phyloP scores from a whole-genome alignment of 148 eudicot species.

The Rheum nobile region DNA sequence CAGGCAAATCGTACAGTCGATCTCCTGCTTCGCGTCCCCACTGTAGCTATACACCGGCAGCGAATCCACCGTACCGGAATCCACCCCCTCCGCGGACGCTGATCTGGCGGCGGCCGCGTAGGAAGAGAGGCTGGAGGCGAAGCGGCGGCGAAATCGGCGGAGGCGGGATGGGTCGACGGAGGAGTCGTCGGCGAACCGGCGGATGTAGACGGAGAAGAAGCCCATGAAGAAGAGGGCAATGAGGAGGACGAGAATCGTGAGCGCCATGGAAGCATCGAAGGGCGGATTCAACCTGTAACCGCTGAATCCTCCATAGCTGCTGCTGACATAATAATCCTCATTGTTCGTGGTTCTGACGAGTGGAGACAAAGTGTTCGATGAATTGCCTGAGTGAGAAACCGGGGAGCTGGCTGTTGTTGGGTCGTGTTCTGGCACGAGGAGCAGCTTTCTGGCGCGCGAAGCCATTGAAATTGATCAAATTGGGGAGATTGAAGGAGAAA shows the following conservation, averaged over 20 bases:
- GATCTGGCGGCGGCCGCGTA: neutral
- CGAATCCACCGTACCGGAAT: constrained; percentile 21
- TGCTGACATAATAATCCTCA: neutral
- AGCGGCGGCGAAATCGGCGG: neutral
- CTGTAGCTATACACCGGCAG: constrained; percentile 38
- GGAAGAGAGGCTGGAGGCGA: neutral
- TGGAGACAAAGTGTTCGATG: constrained; percentile 3
- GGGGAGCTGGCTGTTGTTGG: neutral
- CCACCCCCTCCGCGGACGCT: constrained; percentile 17
- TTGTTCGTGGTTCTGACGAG: neutral
- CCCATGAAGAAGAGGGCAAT: constrained; percentile 60
- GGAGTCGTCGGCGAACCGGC: constrained; percentile 33
- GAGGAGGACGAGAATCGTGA: constrained; percentile 43
- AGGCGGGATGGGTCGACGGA: constrained; percentile 16
- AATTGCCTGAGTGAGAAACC: neutral
- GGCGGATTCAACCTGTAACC: constrained; percentile 18
- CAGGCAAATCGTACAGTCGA: constrained; percentile 41
- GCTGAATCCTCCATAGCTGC: constrained; percentile 6
- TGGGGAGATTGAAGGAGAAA: neutral
- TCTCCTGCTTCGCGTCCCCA: constrained; percentile 19
- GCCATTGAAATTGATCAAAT: neutral
- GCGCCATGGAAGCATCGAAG: constrained; percentile 47
- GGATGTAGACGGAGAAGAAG: constrained; percentile 59
- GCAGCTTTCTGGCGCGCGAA: neutral
- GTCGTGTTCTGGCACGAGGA: neutral